These are phyloP conservation scores for Nicotiana benthamiana DNA, from an alignment of 257 asterid species.

Conservation along the genomic window DNA sequence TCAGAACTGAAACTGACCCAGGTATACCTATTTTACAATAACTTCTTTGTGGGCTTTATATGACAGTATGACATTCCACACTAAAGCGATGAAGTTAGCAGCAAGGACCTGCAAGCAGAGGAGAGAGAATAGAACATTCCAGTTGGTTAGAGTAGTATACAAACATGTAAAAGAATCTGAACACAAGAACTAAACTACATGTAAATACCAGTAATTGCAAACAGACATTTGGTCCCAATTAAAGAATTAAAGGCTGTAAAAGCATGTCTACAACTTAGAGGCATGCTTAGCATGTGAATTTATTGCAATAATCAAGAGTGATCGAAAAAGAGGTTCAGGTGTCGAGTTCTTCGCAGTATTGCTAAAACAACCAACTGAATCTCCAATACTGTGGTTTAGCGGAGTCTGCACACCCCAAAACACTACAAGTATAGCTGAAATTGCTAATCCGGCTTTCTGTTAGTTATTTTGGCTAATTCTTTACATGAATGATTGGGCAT, in stretches of 20 bases:
- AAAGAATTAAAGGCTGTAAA: background rate
- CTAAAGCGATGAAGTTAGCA: slow-evolving; percentile 60
- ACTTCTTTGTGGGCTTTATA: slow-evolving; percentile 86
- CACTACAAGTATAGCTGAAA: background rate
- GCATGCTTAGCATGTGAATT: background rate
- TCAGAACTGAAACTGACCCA: background rate
- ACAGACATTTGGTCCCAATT: background rate
- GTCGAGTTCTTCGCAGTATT: background rate
- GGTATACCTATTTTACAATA: slow-evolving; percentile 46
- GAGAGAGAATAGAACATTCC: background rate
- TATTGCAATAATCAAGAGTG: background rate
- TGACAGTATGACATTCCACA: slow-evolving; percentile 83
- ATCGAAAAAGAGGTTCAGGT: background rate
- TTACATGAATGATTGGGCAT: background rate
- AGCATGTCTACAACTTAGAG: background rate
- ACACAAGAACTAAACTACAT: background rate
- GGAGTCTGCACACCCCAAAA: background rate
- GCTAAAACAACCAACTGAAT: background rate
- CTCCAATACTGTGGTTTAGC: background rate
- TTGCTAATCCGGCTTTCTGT: too few relatives aligned
- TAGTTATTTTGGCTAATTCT: background rate
- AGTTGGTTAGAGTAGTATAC: background rate
- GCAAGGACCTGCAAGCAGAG: slow-evolving; percentile 66
- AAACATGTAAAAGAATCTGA: background rate
- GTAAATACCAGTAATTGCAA: background rate